A percentile compares a stretch with the other conserved stretches of the same genome.
These are phyloP conservation scores for Caryopteris hybrid DNA, from an alignment of 305 asterid species.

Conservation along the genomic window DNA sequence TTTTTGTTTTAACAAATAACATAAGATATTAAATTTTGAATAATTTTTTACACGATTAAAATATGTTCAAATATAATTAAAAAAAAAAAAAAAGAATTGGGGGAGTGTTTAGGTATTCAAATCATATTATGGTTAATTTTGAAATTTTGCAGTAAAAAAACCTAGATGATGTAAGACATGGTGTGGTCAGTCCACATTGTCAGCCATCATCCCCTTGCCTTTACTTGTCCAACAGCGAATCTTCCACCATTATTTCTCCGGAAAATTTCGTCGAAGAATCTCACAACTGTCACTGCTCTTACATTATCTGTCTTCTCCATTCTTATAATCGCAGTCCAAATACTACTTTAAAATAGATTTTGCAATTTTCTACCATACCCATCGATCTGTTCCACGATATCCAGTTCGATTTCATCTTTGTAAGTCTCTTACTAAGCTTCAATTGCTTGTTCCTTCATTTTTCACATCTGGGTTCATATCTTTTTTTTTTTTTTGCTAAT, in stretches of 20 bases:
- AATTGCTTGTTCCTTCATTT: neutral
- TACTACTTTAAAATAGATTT: neutral
- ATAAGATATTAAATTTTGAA: no score
- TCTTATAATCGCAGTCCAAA: neutral
- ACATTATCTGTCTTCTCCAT: constrained; percentile 14
- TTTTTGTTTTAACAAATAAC: no score
- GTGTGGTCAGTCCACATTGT: neutral
- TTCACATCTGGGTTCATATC: constrained; percentile 12
- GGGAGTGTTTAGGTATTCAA: no score
- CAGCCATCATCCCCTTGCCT: neutral
- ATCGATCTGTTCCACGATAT: constrained; percentile 23
- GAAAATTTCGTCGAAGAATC: constrained; percentile 14
- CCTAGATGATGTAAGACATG: constrained; percentile 5
- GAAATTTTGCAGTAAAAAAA: neutral
- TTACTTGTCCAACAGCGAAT: constrained; percentile 10
- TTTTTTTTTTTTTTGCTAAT: neutral
- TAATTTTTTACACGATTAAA: no score
- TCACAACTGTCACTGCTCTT: constrained; percentile 47
- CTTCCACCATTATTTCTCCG: constrained; percentile 13
- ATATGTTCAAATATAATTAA: no score
- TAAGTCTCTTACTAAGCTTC: constrained; percentile 18
- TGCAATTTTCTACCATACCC: constrained; percentile 13
- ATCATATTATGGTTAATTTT: no score
- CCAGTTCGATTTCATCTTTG: constrained; percentile 22
- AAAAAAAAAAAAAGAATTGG: no score